Conservation (phyloP, 805 yeast genomes). For the Candida multigemmis region DNA sequence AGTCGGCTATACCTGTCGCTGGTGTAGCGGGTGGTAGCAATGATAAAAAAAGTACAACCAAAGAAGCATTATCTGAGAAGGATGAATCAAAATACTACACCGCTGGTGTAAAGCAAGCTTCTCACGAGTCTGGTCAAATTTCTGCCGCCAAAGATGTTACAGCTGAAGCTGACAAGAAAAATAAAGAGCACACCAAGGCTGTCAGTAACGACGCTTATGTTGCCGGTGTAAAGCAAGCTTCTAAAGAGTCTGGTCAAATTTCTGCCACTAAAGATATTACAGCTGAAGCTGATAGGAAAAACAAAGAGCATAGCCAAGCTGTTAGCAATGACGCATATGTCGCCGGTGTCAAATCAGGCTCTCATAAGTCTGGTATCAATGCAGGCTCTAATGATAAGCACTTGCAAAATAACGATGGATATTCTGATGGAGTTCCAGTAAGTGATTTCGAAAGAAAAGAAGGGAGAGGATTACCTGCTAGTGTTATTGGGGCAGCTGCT, state of each 20-base stretch:
- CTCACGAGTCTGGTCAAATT: slow-evolving; percentile 10
- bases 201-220: neutral
- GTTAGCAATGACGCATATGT: neutral
- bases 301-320: slow-evolving; percentile 1
- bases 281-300: neutral
- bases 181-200: slow-evolving; percentile 1
- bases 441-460: too few relatives aligned
- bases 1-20: too few relatives aligned
- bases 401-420: too few relatives aligned
- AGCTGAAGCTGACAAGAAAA: neutral
- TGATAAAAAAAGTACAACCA: neutral
- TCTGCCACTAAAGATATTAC: slow-evolving; percentile 3
- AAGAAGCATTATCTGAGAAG: slow-evolving; percentile 1
- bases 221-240: neutral
- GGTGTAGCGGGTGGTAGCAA: too few relatives aligned
- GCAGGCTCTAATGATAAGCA: slow-evolving; percentile 4
- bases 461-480: too few relatives aligned
- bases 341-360: neutral
- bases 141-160: slow-evolving; percentile 3
- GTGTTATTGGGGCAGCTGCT: slow-evolving; percentile 1
- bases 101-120: slow-evolving; percentile 8
- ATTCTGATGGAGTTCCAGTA: too few relatives aligned
- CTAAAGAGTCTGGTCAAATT: slow-evolving; percentile 7
- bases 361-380: slow-evolving; percentile 7
- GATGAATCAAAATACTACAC: slow-evolving; percentile 5